Evolutionary conservation across 768 basidiomycete genomes (phyloP).

Genomic region (Strobilomyces echinocephalus): DNA sequence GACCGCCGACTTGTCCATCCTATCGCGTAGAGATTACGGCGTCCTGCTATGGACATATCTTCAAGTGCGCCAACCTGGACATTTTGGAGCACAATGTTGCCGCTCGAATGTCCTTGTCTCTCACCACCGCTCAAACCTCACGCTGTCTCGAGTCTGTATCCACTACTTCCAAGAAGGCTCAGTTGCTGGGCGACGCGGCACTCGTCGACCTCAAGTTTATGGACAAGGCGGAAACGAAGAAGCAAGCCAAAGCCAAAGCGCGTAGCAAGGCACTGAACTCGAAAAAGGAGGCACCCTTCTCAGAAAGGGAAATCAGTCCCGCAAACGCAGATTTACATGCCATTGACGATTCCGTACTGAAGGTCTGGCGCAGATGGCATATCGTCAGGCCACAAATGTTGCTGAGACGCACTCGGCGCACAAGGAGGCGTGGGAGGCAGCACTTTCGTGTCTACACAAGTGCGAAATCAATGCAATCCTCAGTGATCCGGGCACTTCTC

Average conservation of each 20-base stretch:
- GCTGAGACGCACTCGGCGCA: conserved; percentile 52
- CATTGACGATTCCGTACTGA: conserved; percentile 29
- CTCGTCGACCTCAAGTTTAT: conserved; percentile 16
- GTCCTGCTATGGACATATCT: conserved; percentile 55
- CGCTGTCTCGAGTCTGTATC: conserved; percentile 26
- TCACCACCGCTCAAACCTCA: conserved; percentile 28
- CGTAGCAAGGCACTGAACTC: conserved; percentile 14
- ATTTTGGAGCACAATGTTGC: conserved; percentile 62
- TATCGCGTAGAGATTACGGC: conserved; percentile 56
- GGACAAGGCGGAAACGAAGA: conserved; percentile 1
- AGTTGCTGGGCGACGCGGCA: conserved; percentile 1
- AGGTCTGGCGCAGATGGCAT: conserved; percentile 40
- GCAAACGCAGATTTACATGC: conserved; percentile 20
- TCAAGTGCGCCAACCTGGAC: conserved; percentile 60
- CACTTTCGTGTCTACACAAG: conserved; percentile 48
- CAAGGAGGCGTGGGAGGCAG: conserved; percentile 55
- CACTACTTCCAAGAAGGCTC: conserved; percentile 18
- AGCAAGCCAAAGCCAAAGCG: conserved; percentile 6
- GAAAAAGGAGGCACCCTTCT: conserved; percentile 19
- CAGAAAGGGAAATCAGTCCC: conserved; percentile 28
- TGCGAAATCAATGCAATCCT: conserved; percentile 38
- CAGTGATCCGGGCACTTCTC: conserved; percentile 32
- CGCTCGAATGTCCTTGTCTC: conserved; percentile 42
- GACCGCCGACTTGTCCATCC: conserved; percentile 55
- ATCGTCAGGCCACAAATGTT: conserved; percentile 37